Base-by-base conservation (phyloP, 768 basidiomycete genomes). In the Rhizopogon roseolus region DNA sequence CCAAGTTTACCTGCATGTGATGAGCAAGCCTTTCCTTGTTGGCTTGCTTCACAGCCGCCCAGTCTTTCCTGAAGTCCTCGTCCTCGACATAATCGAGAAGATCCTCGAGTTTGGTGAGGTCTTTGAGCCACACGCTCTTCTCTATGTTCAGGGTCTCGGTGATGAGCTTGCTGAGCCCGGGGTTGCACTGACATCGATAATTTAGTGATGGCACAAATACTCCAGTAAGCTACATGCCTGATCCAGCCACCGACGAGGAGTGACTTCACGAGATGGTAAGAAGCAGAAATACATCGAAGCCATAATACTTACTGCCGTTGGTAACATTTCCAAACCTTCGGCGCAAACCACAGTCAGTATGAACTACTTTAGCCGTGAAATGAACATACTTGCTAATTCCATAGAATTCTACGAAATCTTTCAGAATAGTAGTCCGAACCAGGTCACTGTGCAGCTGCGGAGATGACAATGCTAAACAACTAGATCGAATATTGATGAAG, bases 381-480 rank as follows among this genome's bases (percentile, higher is more conserved):
- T 34, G 27, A 9, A 57, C 62, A 11, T 57, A 76, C 85, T 89
- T 94, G 85, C 88, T 88, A 56, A 82, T 66, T 3, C 96, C 96
- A 63, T 85, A 89, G 69, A 89, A 91, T 32, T 97, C 93, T 44
- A 97, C 95, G 65, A 96, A 96, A 72, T 97, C 94, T 64, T 88
- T 90, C 62, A 90, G 67, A 60, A 92, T 90, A 6, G 88, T 92
- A 19, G 85, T 85, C 69, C 77, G 79, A 50, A 98, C 89, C 41
- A 98, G 81, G 51, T 93, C 87, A 55, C 86, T 90, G 76, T 98
- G 97, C 27, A 98, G 76, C 81, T 85, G 53, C 28, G 45, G 39
- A 1, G 22, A n/a, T 8, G 10, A 36, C 28, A 10, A 17, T 28
- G 10, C n/a, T 16, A 56, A 38, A 39, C 13, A 25, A 14, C 9